Percentiles rank a stretch among this genome's conserved stretches.
These are phyloP conservation scores for Teunomyces aglyptinius DNA, from an alignment of 805 yeast species.

Conservation along the genomic window DNA sequence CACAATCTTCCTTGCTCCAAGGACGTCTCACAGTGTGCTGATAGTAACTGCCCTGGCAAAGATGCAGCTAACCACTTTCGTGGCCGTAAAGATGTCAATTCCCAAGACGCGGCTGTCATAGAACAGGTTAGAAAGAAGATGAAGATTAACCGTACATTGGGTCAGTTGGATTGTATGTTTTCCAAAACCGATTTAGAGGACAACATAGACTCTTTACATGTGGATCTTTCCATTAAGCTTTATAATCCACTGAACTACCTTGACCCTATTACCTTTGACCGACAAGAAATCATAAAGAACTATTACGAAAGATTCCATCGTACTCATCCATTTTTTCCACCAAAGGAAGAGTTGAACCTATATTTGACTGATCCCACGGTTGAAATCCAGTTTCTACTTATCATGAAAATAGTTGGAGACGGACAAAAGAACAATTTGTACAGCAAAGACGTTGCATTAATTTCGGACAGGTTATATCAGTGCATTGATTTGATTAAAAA, in stretches of 20 bases:
- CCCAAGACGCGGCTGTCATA: constrained; percentile 3
- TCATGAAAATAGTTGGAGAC: constrained; percentile 50
- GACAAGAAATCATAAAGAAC: constrained; percentile 10
- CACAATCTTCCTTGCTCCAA: constrained; percentile 8
- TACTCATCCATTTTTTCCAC: constrained; percentile 50
- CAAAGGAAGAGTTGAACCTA: constrained; percentile 27
- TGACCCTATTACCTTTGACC: constrained; percentile 14
- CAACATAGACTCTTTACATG: background rate
- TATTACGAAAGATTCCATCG: constrained; percentile 40
- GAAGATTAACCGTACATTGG: constrained; percentile 7
- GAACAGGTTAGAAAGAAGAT: constrained; percentile 5
- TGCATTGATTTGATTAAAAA: constrained; percentile 14
- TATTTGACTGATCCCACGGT: constrained; percentile 33
- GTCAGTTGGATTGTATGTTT: constrained; percentile 5
- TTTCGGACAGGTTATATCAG: constrained; percentile 18
- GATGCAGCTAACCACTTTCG: constrained; percentile 3
- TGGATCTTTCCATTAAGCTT: constrained; percentile 3
- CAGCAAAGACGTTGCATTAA: constrained; percentile 10
- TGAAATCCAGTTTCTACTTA: constrained; percentile 41
- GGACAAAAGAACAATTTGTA: constrained; percentile 37
- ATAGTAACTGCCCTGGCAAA: constrained; percentile 4
- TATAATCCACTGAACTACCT: constrained; percentile 16
- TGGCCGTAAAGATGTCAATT: background rate
- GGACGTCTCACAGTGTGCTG: background rate
- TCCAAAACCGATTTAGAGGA: background rate